phyloP scores from a whole-genome alignment of 441 rosid species.

The Eutrema salsugineum region DNA sequence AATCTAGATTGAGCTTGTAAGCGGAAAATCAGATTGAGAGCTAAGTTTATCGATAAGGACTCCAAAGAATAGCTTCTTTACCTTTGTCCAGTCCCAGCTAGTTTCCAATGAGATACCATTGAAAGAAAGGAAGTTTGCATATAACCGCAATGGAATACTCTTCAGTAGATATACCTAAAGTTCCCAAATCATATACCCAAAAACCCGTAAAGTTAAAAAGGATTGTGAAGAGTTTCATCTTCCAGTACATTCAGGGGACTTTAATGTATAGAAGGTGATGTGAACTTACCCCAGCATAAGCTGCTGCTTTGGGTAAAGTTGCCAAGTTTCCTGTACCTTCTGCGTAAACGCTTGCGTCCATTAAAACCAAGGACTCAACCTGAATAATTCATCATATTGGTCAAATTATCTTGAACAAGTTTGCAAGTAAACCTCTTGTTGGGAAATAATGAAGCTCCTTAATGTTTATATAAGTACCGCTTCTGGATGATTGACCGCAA shows the following conservation, averaged over 20 bases:
- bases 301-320: slow-evolving; percentile 54
- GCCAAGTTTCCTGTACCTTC: slow-evolving; percentile 85
- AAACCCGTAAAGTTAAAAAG: background rate
- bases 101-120: slow-evolving; percentile 46
- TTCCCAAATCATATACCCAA: background rate
- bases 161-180: slow-evolving; percentile 58
- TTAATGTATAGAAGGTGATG: background rate
- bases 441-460: background rate
- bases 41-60: background rate
- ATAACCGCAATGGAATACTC: slow-evolving; percentile 67
- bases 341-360: slow-evolving; percentile 83
- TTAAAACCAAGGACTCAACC: slow-evolving; percentile 81
- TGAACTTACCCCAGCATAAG: slow-evolving; percentile 80
- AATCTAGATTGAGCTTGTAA: slow-evolving; percentile 39
- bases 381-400: slow-evolving; percentile 21
- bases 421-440: background rate
- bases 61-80: slow-evolving; percentile 5
- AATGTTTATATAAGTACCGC: slow-evolving; percentile 45
- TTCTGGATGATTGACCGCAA: slow-evolving; percentile 75
- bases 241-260: background rate
- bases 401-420: background rate
- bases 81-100: slow-evolving; percentile 73
- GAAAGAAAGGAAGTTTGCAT: slow-evolving; percentile 54
- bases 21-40: background rate
- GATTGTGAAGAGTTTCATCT: background rate